Evolutionary conservation across 1,284 basidiomycete species (phyloP).

Genomic region (Termitomyces sp.): DNA sequence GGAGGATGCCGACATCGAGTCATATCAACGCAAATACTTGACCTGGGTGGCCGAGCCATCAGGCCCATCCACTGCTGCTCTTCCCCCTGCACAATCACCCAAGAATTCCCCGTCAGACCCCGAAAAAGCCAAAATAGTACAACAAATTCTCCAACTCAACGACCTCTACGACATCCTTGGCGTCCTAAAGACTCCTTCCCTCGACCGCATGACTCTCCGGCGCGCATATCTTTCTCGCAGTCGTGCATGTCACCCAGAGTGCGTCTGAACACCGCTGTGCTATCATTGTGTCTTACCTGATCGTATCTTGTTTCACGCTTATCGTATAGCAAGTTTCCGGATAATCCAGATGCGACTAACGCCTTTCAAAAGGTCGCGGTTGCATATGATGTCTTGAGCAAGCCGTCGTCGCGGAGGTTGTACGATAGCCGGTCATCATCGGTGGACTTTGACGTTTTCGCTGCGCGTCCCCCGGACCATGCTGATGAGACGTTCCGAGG

Average conservation of each 20-base stretch:
- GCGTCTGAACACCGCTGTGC: slow-evolving; percentile 24
- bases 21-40: slow-evolving; percentile 41
- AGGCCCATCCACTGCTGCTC: slow-evolving; percentile 24
- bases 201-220: slow-evolving; percentile 63
- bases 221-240: slow-evolving; percentile 75
- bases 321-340: slow-evolving; percentile 67
- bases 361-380: slow-evolving; percentile 85
- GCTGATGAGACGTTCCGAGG: slow-evolving; percentile 75
- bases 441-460: slow-evolving; percentile 48
- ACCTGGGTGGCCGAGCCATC: slow-evolving; percentile 39
- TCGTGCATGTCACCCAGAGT: slow-evolving; percentile 82
- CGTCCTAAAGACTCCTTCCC: slow-evolving; percentile 41
- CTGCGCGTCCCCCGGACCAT: slow-evolving; percentile 42
- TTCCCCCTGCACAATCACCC: slow-evolving; percentile 18
- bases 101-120: slow-evolving; percentile 19
- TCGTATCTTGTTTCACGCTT: slow-evolving; percentile 5
- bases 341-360: slow-evolving; percentile 68
- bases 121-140: slow-evolving; percentile 34
- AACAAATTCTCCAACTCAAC: slow-evolving; percentile 54
- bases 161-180: slow-evolving; percentile 74
- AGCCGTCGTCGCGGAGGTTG: slow-evolving; percentile 59
- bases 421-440: slow-evolving; percentile 60
- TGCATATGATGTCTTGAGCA: slow-evolving; percentile 76
- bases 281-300: slow-evolving; percentile 8
- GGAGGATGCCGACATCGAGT: slow-evolving; percentile 40